These are phyloP conservation scores for Euphorbia corollata DNA, from an alignment of 441 rosid genomes.

Conservation along the genomic window DNA sequence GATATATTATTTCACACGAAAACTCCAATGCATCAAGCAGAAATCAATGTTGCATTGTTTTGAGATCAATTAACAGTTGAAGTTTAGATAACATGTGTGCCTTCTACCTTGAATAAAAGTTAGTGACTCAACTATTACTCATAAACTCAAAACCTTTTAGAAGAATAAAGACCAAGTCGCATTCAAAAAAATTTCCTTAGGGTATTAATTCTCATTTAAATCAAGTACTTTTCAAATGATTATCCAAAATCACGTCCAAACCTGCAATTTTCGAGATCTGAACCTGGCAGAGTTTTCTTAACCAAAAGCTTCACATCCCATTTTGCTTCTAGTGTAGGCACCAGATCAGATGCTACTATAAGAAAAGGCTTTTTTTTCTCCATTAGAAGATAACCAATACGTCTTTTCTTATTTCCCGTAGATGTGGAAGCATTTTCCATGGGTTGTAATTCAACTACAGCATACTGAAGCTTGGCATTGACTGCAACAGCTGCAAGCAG, in stretches of 20 bases:
- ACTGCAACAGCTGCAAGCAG: conserved; percentile 82
- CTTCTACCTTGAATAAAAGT: too few relatives aligned
- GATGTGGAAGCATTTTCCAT: conserved; percentile 37
- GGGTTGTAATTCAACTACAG: conserved; percentile 64
- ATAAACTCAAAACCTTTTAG: too few relatives aligned
- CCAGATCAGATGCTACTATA: conserved; percentile 81
- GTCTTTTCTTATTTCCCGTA: conserved; percentile 42
- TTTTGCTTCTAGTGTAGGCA: conserved; percentile 65
- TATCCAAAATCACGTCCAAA: conserved; percentile 24
- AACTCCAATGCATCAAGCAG: conserved; percentile 12
- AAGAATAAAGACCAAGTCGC: too few relatives aligned
- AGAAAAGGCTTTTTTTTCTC: conserved; percentile 53
- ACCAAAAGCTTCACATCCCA: conserved; percentile 70
- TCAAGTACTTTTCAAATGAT: background rate
- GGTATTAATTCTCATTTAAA: background rate
- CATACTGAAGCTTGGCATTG: conserved; percentile 84
- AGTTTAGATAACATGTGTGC: background rate
- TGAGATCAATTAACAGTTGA: background rate
- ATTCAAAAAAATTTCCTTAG: background rate
- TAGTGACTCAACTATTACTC: too few relatives aligned
- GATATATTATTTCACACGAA: conserved; percentile 20
- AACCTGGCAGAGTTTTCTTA: conserved; percentile 62
- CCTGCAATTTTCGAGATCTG: conserved; percentile 95
- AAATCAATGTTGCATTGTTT: conserved; percentile 4
- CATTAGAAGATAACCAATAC: conserved; percentile 54